These are phyloP conservation scores for Starmerella bacillaris DNA, from an alignment of 805 yeast species.

Conservation along the genomic window DNA sequence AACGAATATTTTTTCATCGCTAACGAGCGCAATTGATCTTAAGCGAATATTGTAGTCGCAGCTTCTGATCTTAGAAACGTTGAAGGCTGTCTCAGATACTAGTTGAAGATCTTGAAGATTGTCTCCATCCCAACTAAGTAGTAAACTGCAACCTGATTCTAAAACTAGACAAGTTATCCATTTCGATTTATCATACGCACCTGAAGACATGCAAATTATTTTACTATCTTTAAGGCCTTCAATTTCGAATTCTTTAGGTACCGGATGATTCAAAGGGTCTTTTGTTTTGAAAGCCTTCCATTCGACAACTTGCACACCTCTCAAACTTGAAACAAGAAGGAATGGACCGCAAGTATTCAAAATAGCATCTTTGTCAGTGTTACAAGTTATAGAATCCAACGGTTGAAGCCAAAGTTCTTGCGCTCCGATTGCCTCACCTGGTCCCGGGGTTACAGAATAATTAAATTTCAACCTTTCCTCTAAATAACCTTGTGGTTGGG, in stretches of 20 bases:
- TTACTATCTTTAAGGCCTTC: neutral
- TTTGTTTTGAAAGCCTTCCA: slow-evolving; percentile 17
- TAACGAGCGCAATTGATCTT: slow-evolving; percentile 26
- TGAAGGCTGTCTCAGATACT: neutral
- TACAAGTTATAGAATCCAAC: slow-evolving; percentile 11
- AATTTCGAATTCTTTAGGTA: neutral
- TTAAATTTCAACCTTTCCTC: slow-evolving; percentile 14
- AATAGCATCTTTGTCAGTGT: neutral
- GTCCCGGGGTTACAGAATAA: slow-evolving; percentile 20
- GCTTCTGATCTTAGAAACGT: neutral
- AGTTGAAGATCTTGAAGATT: neutral
- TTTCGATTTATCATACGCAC: neutral
- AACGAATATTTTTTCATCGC: neutral
- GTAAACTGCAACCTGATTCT: neutral
- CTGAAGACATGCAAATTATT: neutral
- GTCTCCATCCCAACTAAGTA: slow-evolving; percentile 1
- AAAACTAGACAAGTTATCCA: slow-evolving; percentile 5
- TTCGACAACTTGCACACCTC: slow-evolving; percentile 5
- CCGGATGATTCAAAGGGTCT: slow-evolving; percentile 19
- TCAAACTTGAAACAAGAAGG: slow-evolving; percentile 6
- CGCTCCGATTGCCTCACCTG: slow-evolving; percentile 26
- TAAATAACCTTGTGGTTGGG: slow-evolving; percentile 11
- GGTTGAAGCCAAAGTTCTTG: slow-evolving; percentile 20
- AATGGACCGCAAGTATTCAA: slow-evolving; percentile 7
- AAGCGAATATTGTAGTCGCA: slow-evolving; percentile 27